Conservation (phyloP, 2,329 filamentous ascomycete genomes). For the Grosmannia penicillata region DNA sequence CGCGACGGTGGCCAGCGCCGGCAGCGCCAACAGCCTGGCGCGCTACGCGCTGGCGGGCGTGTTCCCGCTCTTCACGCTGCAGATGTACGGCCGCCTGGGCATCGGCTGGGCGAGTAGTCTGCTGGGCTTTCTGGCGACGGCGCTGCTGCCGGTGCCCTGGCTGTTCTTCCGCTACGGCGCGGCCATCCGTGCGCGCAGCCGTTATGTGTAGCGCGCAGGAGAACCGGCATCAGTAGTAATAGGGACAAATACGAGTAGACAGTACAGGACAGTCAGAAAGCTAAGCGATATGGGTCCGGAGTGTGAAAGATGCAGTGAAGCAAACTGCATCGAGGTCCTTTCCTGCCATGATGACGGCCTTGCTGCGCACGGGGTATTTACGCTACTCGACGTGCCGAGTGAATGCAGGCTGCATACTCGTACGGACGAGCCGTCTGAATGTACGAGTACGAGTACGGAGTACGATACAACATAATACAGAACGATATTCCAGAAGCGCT, state of each 20-base stretch:
- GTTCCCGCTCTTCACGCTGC: constrained; percentile 47
- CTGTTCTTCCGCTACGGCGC: constrained; percentile 34
- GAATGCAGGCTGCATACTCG: too few species aligned
- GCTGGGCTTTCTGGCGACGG: constrained; percentile 30
- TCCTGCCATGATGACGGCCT: too few species aligned
- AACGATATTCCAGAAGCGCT: too few species aligned
- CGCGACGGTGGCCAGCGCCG: constrained; percentile 38
- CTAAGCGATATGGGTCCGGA: too few species aligned
- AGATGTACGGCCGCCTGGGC: constrained; percentile 31
- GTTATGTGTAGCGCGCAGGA: constrained; percentile 17
- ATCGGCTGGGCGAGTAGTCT: constrained; percentile 32
- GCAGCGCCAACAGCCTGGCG: constrained; percentile 43
- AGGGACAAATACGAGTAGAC: background rate
- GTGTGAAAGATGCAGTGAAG: too few species aligned
- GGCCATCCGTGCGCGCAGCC: constrained; percentile 22
- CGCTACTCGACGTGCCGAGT: too few species aligned
- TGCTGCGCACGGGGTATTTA: too few species aligned
- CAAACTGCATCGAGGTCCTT: too few species aligned
- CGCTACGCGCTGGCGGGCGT: constrained; percentile 39
- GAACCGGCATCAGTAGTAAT: background rate
- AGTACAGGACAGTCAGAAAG: too few species aligned
- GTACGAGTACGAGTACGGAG: too few species aligned
- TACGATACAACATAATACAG: too few species aligned
- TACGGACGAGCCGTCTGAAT: too few species aligned
- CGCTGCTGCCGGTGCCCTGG: constrained; percentile 36